Evolutionary conservation across 2,329 filamentous ascomycete species (phyloP), one percentile per base, ranked within the genome.

Genomic region (Aureobasidium melanogenum): DNA sequence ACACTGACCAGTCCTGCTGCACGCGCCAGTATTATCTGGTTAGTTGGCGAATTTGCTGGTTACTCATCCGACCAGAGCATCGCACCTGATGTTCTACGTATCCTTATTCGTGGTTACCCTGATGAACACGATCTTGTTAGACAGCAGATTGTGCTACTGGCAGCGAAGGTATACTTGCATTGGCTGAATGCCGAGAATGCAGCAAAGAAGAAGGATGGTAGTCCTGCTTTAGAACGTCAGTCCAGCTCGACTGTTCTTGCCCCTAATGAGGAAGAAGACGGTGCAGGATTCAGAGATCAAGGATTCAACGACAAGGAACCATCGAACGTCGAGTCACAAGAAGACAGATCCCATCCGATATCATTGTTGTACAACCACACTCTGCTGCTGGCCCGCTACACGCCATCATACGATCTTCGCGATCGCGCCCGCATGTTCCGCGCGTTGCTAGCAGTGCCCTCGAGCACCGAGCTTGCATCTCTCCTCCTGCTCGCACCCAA

Each of bases 161-260:
- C 89, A 7, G 93, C 94, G n/a, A 97, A 97, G 71, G 91, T 97
- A 1, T 97, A 97, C 70, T 81, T 97, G 17, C 91, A 97, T 69
- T 85, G 95, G 70, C 75, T 97, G 41, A 91, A 91, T 69, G 81
- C 83, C 63, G 80, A 84, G 69, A 70, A 76, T 64, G 61, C 69
- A 12, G 74, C 73, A 66, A 66, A 67, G 19, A 70, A 70, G 61
- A 71, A 71, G 60, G 41, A 67, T 26, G 17, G 2, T 26, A 22
- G 41, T 19, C 39, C 60, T 24, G 36, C 54, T 39, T 38, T 61
- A 26, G 58, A 66, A 52, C 62, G 61, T 62, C 39, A 60, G 65
- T 38, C 63, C 14, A 54, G 38, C 28, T 52, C 38, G 6, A 36
- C 51, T 73, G 54, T 73, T 70, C 32, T 68, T 70, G 24, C 64